Percentiles rank a stretch among this genome's conserved stretches.
Evolutionary conservation across 2,329 filamentous ascomycete species (phyloP).

Genomic region (Penicillium capsulatum): DNA sequence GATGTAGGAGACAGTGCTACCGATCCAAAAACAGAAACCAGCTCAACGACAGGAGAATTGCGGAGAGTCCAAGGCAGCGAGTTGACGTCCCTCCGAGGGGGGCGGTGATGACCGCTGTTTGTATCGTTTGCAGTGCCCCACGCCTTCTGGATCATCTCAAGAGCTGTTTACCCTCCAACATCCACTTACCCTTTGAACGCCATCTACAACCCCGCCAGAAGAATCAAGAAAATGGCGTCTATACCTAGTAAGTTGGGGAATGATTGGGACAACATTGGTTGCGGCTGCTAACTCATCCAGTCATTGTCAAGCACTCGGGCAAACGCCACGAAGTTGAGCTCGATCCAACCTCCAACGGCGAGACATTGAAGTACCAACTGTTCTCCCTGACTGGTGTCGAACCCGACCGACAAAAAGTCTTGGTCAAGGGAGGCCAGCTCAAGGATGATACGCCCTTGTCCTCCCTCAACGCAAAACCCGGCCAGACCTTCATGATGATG

Average conservation of each 20-base stretch:
- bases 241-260: conserved; percentile 48
- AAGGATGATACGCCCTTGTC: conserved; percentile 91
- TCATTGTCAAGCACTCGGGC: conserved; percentile 90
- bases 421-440: conserved; percentile 89
- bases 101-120: conserved; percentile 25
- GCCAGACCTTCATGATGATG: conserved; percentile 93
- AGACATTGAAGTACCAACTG: conserved; percentile 92
- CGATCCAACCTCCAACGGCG: conserved; percentile 76
- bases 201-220: not conserved
- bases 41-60: conserved; percentile 3
- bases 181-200: not conserved
- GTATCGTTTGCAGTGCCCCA: conserved; percentile 30
- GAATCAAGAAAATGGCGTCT: conserved; percentile 47
- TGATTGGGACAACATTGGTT: not conserved
- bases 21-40: not conserved
- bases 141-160: conserved; percentile 16
- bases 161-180: conserved; percentile 19
- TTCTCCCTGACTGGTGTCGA: conserved; percentile 95
- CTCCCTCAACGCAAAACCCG: conserved; percentile 77
- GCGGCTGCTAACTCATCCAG: conserved; percentile 46
- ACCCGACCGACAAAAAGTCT: conserved; percentile 90
- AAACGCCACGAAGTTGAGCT: conserved; percentile 94
- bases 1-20: not conserved
- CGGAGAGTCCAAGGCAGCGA: conserved; percentile 15
- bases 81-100: conserved; percentile 15